Evolutionary conservation across 2,329 filamentous ascomycete genomes (phyloP).

Genomic region (Apiospora koreana): DNA sequence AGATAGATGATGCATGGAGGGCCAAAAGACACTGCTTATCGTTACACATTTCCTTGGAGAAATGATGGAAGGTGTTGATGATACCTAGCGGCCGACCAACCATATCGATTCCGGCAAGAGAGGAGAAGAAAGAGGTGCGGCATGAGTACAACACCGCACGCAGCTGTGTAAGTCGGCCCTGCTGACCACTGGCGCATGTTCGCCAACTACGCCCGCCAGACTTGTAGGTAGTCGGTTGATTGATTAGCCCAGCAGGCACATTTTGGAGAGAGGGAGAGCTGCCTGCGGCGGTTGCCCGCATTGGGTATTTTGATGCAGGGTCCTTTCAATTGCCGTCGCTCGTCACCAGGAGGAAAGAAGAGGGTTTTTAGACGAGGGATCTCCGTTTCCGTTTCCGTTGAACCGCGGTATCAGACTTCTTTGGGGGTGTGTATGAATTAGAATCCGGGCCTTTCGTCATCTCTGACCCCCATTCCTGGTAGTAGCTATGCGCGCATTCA

Average conservation of each 20-base stretch:
- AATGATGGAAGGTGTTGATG: background rate
- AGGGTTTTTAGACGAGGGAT: background rate
- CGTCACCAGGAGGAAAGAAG: background rate
- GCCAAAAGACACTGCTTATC: background rate
- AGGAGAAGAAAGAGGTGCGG: background rate
- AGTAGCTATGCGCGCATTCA: background rate
- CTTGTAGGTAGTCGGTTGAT: background rate
- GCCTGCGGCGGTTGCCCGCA: background rate
- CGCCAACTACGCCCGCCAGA: background rate
- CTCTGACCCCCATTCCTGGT: too few species aligned
- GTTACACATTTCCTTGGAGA: background rate
- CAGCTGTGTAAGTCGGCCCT: background rate
- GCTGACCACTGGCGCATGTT: background rate
- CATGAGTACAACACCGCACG: background rate
- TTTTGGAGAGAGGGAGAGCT: background rate
- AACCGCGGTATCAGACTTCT: background rate
- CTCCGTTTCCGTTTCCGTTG: slow-evolving; percentile 2
- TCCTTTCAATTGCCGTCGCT: background rate
- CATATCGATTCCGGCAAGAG: background rate
- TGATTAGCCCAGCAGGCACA: background rate
- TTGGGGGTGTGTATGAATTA: background rate
- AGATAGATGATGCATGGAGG: background rate
- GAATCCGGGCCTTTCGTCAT: background rate
- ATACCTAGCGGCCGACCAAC: background rate
- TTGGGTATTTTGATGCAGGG: background rate